These are phyloP conservation scores for Pulveroboletus sp. DNA, from an alignment of 768 basidiomycete genomes.

Conservation along the genomic window DNA sequence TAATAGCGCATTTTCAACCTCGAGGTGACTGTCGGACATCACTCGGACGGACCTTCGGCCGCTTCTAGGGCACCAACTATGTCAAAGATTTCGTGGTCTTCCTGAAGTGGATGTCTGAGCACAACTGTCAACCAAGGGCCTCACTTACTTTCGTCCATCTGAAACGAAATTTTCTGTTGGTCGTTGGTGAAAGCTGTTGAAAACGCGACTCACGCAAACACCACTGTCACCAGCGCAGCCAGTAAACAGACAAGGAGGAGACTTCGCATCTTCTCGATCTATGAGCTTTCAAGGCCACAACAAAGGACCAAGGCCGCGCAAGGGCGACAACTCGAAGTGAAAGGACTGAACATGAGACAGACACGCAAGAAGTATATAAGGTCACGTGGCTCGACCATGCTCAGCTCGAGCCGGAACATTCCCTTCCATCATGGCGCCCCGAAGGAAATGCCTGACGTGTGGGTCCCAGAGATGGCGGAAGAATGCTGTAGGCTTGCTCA, in stretches of 20 bases:
- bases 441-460: conserved; percentile 69
- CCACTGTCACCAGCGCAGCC: conserved; percentile 48
- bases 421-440: conserved; percentile 44
- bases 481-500: conserved; percentile 74
- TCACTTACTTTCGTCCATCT: conserved; percentile 68
- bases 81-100: conserved; percentile 97
- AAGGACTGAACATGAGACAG: background rate
- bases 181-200: background rate
- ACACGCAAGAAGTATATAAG: background rate
- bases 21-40: background rate
- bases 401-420: background rate
- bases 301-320: background rate
- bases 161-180: conserved; percentile 3
- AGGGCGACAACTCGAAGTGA: background rate
- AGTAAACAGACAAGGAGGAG: conserved; percentile 44
- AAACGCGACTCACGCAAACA: conserved; percentile 50
- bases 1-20: conserved; percentile 1
- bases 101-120: conserved; percentile 38
- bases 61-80: conserved; percentile 76
- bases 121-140: background rate
- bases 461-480: conserved; percentile 87
- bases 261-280: conserved; percentile 43
- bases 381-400: conserved; percentile 10
- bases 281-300: background rate
- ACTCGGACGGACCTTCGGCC: conserved; percentile 58